A percentile compares a stretch with the other conserved stretches of the same genome.
Evolutionary conservation across 108 stramenopile species (phyloP).

Genomic region (Cyclotella kingstonii): DNA sequence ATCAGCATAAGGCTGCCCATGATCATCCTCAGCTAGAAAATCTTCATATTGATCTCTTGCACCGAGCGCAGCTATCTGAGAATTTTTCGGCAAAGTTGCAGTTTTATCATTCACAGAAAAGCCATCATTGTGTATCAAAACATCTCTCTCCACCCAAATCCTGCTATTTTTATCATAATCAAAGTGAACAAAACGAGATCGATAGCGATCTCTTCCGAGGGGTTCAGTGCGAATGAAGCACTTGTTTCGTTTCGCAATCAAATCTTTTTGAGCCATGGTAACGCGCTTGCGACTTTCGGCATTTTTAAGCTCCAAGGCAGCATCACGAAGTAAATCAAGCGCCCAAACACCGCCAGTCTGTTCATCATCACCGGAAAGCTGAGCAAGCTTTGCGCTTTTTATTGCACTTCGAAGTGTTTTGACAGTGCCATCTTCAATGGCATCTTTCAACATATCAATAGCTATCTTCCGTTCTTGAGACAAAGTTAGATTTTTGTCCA

Average conservation of each 20-base stretch:
- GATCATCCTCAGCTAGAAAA: constrained; percentile 44
- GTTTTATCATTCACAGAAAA: constrained; percentile 23
- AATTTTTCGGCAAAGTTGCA: constrained; percentile 34
- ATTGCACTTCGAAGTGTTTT: constrained; percentile 76
- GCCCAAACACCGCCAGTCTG: constrained; percentile 77
- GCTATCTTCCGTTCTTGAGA: constrained; percentile 52
- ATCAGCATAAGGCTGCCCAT: constrained; percentile 22
- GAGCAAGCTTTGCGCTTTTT: constrained; percentile 68
- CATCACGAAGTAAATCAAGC: constrained; percentile 77
- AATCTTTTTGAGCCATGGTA: constrained; percentile 81
- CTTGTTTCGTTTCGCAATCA: constrained; percentile 77
- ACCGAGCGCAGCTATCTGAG: constrained; percentile 46
- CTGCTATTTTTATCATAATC: constrained; percentile 68
- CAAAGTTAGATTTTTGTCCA: constrained; percentile 44
- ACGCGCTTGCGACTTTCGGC: constrained; percentile 79
- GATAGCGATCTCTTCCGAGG: constrained; percentile 69
- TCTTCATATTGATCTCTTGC: constrained; percentile 66
- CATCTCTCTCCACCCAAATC: constrained; percentile 77
- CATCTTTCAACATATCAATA: constrained; percentile 67
- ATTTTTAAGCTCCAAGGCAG: constrained; percentile 73
- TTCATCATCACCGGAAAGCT: constrained; percentile 67
- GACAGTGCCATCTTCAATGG: constrained; percentile 87
- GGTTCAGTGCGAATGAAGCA: constrained; percentile 82
- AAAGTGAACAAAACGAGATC: constrained; percentile 74
- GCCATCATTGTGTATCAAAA: constrained; percentile 28